These are phyloP conservation scores for Chytriomyces sp. DNA, from an alignment of 192 early-diverging fungal genomes.

Conservation along the genomic window DNA sequence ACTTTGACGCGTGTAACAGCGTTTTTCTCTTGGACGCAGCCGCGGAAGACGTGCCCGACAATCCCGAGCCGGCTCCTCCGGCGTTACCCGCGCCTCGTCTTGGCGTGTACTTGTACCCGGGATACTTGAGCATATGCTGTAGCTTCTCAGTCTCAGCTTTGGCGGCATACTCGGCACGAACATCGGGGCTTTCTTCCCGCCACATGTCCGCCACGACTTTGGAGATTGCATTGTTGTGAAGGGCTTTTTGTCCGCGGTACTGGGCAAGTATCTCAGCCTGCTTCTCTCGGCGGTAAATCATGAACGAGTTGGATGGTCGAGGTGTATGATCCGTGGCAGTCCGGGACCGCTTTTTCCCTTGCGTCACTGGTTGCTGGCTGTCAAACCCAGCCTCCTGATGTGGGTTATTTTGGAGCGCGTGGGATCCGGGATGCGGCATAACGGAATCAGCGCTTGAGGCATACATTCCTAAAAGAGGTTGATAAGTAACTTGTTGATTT, in stretches of 20 bases:
- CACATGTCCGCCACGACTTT: conserved; percentile 65
- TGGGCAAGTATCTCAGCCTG: conserved; percentile 54
- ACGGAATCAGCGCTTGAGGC: neutral
- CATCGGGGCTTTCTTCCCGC: conserved; percentile 52
- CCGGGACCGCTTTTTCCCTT: neutral
- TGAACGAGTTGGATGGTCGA: conserved; percentile 54
- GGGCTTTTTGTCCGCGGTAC: conserved; percentile 45
- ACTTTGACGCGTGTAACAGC: neutral
- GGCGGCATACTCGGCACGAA: conserved; percentile 52
- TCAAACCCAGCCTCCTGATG: neutral
- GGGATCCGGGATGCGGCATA: neutral
- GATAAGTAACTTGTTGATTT: neutral
- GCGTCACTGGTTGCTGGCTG: neutral
- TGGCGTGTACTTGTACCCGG: conserved; percentile 66
- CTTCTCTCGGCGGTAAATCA: conserved; percentile 63
- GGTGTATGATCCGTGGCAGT: conserved; percentile 1
- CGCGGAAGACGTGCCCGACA: neutral
- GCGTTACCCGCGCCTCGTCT: neutral
- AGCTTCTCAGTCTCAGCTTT: conserved; percentile 57
- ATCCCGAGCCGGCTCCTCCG: neutral
- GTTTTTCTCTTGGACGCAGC: neutral
- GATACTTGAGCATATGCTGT: conserved; percentile 57
- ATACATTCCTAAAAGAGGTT: too few species aligned
- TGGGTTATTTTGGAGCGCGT: neutral
- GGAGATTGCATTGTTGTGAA: conserved; percentile 60